phyloP scores from a whole-genome alignment of 371 early-diverging fungal genomes.

The Dichotomocladium elegans region DNA sequence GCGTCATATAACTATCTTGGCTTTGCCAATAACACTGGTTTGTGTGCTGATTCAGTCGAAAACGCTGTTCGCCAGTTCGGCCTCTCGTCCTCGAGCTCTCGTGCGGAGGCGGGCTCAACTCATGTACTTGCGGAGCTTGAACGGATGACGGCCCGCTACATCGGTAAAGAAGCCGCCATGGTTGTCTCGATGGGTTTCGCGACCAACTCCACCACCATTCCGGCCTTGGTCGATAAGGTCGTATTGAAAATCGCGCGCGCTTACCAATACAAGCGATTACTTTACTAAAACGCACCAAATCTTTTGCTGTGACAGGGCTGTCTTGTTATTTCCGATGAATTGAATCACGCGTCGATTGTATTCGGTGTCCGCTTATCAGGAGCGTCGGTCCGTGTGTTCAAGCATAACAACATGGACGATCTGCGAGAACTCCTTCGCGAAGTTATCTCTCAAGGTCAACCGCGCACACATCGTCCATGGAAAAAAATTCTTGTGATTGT shows the following conservation, averaged over 20 bases:
- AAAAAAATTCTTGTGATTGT: slow-evolving; percentile 98
- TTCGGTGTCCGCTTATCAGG: slow-evolving; percentile 95
- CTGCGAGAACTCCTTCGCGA: slow-evolving; percentile 88
- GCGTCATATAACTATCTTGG: slow-evolving; percentile 99
- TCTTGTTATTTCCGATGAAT: slow-evolving; percentile 95
- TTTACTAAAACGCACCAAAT: not conserved
- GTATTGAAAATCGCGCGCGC: too few relatives aligned
- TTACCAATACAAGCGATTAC: not conserved
- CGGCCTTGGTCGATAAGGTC: slow-evolving; percentile 82
- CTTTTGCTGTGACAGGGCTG: slow-evolving; percentile 50
- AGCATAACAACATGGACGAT: slow-evolving; percentile 89
- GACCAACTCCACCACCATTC: slow-evolving; percentile 96
- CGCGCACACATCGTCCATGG: slow-evolving; percentile 98
- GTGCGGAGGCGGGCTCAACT: slow-evolving; percentile 68
- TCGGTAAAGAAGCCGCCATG: slow-evolving; percentile 43
- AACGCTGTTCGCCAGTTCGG: slow-evolving; percentile 64
- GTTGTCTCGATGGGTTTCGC: slow-evolving; percentile 74
- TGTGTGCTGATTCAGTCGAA: slow-evolving; percentile 93
- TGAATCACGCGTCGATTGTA: slow-evolving; percentile 97
- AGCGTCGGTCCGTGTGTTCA: slow-evolving; percentile 93
- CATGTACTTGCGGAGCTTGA: slow-evolving; percentile 85
- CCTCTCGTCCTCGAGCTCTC: slow-evolving; percentile 61
- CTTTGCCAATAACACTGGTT: slow-evolving; percentile 89
- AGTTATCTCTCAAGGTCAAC: slow-evolving; percentile 98
- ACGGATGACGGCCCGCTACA: slow-evolving; percentile 87